Evolutionary conservation across 1,139 yeast species (phyloP).

Genomic region (Magnusiomyces clavatus): DNA sequence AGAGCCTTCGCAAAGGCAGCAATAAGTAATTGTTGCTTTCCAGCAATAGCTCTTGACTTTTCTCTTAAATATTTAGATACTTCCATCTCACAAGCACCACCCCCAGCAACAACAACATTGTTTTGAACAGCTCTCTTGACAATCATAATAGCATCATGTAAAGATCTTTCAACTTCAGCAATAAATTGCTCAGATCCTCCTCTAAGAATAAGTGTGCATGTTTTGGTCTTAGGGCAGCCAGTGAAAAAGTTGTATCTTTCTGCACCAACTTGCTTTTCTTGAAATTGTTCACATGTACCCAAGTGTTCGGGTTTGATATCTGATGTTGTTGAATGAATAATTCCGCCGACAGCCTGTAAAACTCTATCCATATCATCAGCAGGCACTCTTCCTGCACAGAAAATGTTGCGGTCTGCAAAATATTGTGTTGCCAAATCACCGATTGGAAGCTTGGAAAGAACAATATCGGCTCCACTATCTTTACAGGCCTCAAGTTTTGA

Average conservation of each 20-base stretch:
- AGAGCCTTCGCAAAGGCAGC: slow-evolving; percentile 90
- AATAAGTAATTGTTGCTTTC: slow-evolving; percentile 89
- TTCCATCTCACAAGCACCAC: slow-evolving; percentile 99
- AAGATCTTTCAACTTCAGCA: slow-evolving; percentile 95
- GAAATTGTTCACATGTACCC: slow-evolving; percentile 81
- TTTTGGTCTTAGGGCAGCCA: slow-evolving; percentile 88
- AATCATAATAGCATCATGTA: slow-evolving; percentile 98
- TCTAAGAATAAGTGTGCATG: slow-evolving; percentile 86
- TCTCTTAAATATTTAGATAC: slow-evolving; percentile 82
- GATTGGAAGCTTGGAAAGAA: slow-evolving; percentile 88
- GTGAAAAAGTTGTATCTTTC: slow-evolving; percentile 89
- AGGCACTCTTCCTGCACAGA: slow-evolving; percentile 96
- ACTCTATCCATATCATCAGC: slow-evolving; percentile 88
- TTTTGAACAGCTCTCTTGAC: slow-evolving; percentile 91
- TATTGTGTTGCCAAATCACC: slow-evolving; percentile 98
- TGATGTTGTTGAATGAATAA: slow-evolving; percentile 82
- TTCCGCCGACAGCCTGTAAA: slow-evolving; percentile 89
- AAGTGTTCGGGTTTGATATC: slow-evolving; percentile 62
- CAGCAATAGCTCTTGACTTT: slow-evolving; percentile 79
- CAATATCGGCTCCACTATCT: slow-evolving; percentile 84
- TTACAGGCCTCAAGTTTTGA: slow-evolving; percentile 74
- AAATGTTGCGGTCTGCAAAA: slow-evolving; percentile 91
- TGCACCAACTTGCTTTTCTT: slow-evolving; percentile 92
- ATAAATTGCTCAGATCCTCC: slow-evolving; percentile 99
- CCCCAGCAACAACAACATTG: slow-evolving; percentile 89